Conservation (phyloP, 2,329 filamentous ascomycete genomes). For the Westerdykella aurantiaca region DNA sequence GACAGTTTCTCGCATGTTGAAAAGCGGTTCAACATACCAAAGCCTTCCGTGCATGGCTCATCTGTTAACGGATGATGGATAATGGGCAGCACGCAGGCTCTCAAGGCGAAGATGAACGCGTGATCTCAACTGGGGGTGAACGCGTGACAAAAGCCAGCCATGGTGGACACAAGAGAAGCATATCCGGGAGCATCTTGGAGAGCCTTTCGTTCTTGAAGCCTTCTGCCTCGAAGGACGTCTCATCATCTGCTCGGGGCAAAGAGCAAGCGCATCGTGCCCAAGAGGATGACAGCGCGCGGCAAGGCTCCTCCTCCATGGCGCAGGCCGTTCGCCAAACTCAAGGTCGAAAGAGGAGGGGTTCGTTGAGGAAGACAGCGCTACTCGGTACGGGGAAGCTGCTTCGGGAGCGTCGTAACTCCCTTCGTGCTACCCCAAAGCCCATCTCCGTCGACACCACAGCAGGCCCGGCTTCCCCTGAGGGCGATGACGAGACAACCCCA, state of each 20-base stretch:
- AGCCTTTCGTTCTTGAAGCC: conserved; percentile 63
- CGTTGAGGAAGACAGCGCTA: conserved; percentile 78
- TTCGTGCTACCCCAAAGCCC: conserved; percentile 6
- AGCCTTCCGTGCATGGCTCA: no score
- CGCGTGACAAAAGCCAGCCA: conserved; percentile 3
- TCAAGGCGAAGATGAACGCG: no score
- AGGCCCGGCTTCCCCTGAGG: conserved; percentile 5
- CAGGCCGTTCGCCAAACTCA: conserved; percentile 45
- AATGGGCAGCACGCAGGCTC: no score
- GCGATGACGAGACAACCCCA: conserved; percentile 15
- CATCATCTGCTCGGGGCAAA: conserved; percentile 10
- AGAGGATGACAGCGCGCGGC: conserved; percentile 23
- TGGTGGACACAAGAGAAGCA: conserved; percentile 45
- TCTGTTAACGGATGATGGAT: no score
- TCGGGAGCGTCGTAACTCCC: conserved; percentile 23
- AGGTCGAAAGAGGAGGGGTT: conserved; percentile 67
- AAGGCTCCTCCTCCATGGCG: conserved; percentile 19
- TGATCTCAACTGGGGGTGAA: no score
- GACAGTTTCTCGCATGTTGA: no score
- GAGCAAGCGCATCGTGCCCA: conserved; percentile 14
- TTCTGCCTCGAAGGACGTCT: conserved; percentile 30
- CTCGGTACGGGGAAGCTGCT: conserved; percentile 59
- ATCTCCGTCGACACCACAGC: conserved; percentile 1
- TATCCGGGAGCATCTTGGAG: conserved; percentile 62
- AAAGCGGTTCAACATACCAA: no score